Percentiles rank a stretch among this genome's conserved stretches.
Conservation (phyloP, 768 basidiomycete genomes). For the Suillus variegatus region DNA sequence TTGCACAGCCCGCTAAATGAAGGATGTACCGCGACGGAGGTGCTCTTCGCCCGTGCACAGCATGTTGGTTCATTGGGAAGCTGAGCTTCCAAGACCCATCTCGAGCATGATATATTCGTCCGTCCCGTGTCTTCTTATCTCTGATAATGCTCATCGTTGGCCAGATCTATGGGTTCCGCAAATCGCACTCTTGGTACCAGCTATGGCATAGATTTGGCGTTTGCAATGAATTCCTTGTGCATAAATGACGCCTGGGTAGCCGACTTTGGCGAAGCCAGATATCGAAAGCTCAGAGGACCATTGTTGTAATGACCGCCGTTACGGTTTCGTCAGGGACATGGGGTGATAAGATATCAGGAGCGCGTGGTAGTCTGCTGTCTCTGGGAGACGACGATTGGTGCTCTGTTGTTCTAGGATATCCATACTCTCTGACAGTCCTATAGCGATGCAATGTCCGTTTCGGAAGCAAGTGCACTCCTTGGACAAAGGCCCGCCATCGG, state of each 20-base stretch:
- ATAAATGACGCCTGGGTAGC: constrained; percentile 76
- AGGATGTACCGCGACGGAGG: not conserved
- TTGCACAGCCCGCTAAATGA: not conserved
- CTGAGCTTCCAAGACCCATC: constrained; percentile 60
- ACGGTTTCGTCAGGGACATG: constrained; percentile 49
- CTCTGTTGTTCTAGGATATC: not conserved
- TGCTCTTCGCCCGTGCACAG: not conserved
- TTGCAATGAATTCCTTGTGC: constrained; percentile 60
- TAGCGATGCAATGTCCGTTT: constrained; percentile 22
- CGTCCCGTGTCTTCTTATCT: constrained; percentile 62
- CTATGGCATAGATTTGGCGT: constrained; percentile 80
- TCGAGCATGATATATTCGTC: constrained; percentile 58
- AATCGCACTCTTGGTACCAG: constrained; percentile 66
- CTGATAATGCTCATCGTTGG: constrained; percentile 19
- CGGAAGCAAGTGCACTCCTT: constrained; percentile 54
- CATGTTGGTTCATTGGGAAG: not conserved
- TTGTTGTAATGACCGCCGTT: constrained; percentile 55
- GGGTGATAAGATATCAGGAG: constrained; percentile 76
- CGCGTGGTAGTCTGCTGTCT: constrained; percentile 46
- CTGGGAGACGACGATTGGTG: not conserved
- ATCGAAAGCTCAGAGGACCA: constrained; percentile 58
- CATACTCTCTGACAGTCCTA: not conserved
- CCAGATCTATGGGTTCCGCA: constrained; percentile 43
- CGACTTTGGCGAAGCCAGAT: constrained; percentile 70
- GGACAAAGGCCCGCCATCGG: constrained; percentile 45